Base-by-base conservation (phyloP, 257 asterid species). In the Anisodus tanguticus region DNA sequence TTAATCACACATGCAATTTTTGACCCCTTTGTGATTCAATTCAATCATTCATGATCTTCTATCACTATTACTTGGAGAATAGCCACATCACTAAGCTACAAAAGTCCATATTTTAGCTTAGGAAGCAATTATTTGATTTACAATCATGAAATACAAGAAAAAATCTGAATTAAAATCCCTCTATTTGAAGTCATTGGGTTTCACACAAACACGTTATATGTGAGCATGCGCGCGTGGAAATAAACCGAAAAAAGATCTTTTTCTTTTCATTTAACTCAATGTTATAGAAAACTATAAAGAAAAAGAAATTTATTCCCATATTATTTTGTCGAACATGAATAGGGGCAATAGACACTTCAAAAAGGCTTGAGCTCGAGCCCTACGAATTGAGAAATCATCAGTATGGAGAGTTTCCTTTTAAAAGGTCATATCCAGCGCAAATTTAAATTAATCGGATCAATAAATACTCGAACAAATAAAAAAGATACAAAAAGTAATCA, bases 41-140 rank as follows among this genome's bases (percentile, higher is more conserved):
- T 76, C 63, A 76, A 76, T 76, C 63, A 76, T 76, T 51, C 47
- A 76, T 76, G 47, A 26, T 53, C 26, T 76, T 41, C 64, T 53
- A 12, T 53, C 26, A 7, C 81, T 76, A 13, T 26, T 26, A 26
- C 81, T 76, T 26, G 15, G 47, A 76, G 81, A 51, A 51, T 53
- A 35, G 6, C 64, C 47, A 3, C 26, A 12, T 6, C 63, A 76
- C 45, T 22, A 74, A n/a, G 22, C 43, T 74, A 49, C 4, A 4
- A 72, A 74, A 74, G 19, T 74, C 81, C 12, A 51, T 74, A 12
- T 5, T 49, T 76, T 49, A 51, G 13, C 63, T 26, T 22, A 13
- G 22, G n/a, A 51, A 76, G 13, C 26, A 76, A 51, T 76, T 76
- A 76, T 51, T 76, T 51, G 57, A 26, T 51, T 26, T 76, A 76